Conservation (phyloP, 257 asterid species). For the Leonotis leonurus region DNA sequence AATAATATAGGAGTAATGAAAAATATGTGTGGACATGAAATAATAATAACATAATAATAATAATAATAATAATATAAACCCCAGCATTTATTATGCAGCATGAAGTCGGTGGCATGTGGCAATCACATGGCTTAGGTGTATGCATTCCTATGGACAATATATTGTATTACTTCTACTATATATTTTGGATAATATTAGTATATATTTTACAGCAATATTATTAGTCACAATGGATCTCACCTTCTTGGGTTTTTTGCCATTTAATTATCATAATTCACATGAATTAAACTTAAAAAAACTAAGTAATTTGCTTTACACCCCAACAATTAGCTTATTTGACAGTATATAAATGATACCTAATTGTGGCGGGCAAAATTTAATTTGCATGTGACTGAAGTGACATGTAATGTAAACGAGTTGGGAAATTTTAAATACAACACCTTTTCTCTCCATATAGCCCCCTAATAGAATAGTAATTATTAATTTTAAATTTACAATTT, state of each 20-base stretch:
- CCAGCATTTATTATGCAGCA: neutral
- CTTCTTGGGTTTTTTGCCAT: neutral
- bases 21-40: no score
- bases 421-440: no score
- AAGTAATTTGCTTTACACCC: neutral
- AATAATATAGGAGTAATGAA: no score
- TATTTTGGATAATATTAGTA: neutral
- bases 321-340: neutral
- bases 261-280: neutral
- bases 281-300: neutral
- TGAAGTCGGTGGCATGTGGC: constrained; percentile 22
- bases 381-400: no score
- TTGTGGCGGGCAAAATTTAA: no score
- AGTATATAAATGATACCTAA: no score
- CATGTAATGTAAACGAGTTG: no score
- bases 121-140: constrained; percentile 20
- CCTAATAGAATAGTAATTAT: no score
- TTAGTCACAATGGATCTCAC: neutral
- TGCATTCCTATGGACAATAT: neutral
- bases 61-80: neutral
- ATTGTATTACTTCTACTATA: neutral
- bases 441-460: no score
- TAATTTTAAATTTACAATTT: no score
- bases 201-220: no score
- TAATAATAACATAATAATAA: no score